Evolutionary conservation across 192 early-diverging fungal genomes (phyloP), one percentile per base, ranked within the genome.

Genomic region (Umbelopsis ramanniana): DNA sequence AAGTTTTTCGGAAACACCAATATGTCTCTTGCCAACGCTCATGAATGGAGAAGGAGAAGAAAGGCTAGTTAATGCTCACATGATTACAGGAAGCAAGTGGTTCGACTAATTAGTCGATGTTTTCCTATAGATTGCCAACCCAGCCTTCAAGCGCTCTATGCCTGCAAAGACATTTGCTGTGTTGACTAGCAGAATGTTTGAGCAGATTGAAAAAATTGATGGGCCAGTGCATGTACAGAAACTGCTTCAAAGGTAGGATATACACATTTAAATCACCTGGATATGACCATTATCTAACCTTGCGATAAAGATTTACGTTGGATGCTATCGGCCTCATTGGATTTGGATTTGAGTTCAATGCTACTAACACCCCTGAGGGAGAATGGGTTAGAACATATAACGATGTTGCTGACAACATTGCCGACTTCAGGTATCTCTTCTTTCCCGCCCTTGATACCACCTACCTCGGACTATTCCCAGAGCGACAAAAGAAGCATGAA

Each of bases 281-380:
- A 21, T 5, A 66, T 24, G 15, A 7, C 1, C 19, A 66, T 24
- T n/a, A 6, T 26, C 60, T 40, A 66, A 66, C 40, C 4, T 66
- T 0, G 40, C 26, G 33, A 0, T 26, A 21, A 4, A 57, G 85
- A 15, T 77, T 83, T 47, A 82, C 87, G 19, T 78, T 88, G 23
- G 87, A 88, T 55, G 84, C 84, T 33, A 77, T 88, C 54, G 85
- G 85, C 15, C 78, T 76, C n/a, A 82, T 80, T 22, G 76, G 79
- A 68, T 85, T 85, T 78, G 81, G 82, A 55, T 69, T 72, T n/a
- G 70, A 79, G 53, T 79, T 74, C 26, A 29, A 79, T 48, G 72
- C 77, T 3, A 66, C 68, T 0, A 60, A 74, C 3, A 46, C 71
- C 2, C 50, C 69, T 0, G 45, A 72, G 2, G 68, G 37, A 50